phyloP scores from a whole-genome alignment of 2,329 filamentous ascomycete genomes.

The Ophiostoma quercus region DNA sequence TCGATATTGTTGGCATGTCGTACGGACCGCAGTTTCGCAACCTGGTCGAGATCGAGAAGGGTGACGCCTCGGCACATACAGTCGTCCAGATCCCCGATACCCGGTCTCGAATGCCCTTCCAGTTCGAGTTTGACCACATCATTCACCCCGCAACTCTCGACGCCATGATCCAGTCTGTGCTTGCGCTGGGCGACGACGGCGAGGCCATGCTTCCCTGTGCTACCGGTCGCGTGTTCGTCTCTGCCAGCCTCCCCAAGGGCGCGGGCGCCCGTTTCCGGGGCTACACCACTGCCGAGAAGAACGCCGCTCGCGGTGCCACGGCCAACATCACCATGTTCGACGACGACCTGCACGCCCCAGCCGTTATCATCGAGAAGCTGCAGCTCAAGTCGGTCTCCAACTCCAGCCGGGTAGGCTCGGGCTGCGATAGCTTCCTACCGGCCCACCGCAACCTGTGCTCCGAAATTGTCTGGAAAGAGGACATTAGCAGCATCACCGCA shows the following conservation, averaged over 20 bases:
- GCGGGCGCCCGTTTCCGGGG: constrained; percentile 39
- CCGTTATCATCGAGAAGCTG: constrained; percentile 44
- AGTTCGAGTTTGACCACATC: constrained; percentile 50
- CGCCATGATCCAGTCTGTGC: constrained; percentile 49
- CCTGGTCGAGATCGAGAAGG: constrained; percentile 33
- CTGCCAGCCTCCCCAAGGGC: constrained; percentile 35
- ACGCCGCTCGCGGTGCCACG: constrained; percentile 36
- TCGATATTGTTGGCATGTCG: constrained; percentile 48
- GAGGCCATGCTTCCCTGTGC: constrained; percentile 47
- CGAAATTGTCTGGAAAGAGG: constrained; percentile 45
- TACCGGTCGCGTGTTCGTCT: constrained; percentile 45
- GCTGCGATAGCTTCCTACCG: constrained; percentile 40
- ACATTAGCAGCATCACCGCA: constrained; percentile 31
- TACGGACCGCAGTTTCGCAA: constrained; percentile 50
- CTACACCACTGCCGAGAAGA: constrained; percentile 38
- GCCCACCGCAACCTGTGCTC: constrained; percentile 47
- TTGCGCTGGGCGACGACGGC: constrained; percentile 40
- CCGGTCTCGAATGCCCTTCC: constrained; percentile 47
- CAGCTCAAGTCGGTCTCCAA: constrained; percentile 39
- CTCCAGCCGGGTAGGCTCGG: constrained; percentile 27
- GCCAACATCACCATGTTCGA: constrained; percentile 44
- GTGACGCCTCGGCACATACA: constrained; percentile 31
- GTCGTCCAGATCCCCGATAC: constrained; percentile 46
- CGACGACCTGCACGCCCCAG: constrained; percentile 32
- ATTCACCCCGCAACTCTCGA: constrained; percentile 57